Evolutionary conservation across 352 stramenopile genomes (phyloP), one percentile per base, ranked within the genome.

Genomic region (Peronospora destructor): DNA sequence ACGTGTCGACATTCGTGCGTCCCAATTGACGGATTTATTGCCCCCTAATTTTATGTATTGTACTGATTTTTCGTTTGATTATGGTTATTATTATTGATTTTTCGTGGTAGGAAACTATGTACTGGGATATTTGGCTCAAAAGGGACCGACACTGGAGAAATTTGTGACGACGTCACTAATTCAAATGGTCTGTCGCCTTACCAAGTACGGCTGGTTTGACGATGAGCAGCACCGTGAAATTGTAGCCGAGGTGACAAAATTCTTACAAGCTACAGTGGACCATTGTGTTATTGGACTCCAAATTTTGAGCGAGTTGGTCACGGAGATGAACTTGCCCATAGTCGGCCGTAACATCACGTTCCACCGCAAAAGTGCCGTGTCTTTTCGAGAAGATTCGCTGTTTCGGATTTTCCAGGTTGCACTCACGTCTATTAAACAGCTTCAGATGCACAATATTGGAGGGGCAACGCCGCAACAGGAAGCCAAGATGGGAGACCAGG

Each of bases 171-270:
- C 86, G 13, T 91, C 82, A 53, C 75, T 99, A 17, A 97, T 98
- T 52, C 95, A 98, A 65, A 87, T 99, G 59, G 85, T 98, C 9
- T 98, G 95, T 67, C 91, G 96, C 12, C 90, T 99, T 43, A 98
- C 95, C 53, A 98, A 98, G 76, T 90, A 98, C 43, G 95, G 95
- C n/a, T 99, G 96, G 96, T 98, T 98, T 59, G 95, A 98, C 56
- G 95, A 98, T 68, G 87, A 96, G 28, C 92, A 98, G 48, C 83
- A 92, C 70, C 82, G 95, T 28, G 94, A 98, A 60, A 86, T 99
- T 45, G 89, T 97, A n/a, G 85, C 97, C 41, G 95, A 98, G 61
- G 92, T 98, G 21, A 97, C 87, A 50, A 98, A 98, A 63, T 98
- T 99, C 59, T 58, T 99, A 28, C 82, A 96, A 56, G 95, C 94